Conservation (phyloP, 2,329 filamentous ascomycete genomes). For the Calonectria crousiana region DNA sequence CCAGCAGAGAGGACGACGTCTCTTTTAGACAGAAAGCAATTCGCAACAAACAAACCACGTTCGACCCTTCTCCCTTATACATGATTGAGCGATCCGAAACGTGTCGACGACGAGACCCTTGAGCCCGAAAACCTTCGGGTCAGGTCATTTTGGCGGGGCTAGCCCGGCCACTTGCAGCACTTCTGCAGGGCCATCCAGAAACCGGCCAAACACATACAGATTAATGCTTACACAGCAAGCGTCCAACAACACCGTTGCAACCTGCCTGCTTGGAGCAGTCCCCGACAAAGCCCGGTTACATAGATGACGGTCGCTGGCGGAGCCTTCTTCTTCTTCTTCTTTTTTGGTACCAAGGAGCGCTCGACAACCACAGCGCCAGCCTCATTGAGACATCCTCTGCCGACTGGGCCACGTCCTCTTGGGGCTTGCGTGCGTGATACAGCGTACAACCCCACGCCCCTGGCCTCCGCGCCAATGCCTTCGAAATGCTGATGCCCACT, state of each 20-base stretch:
- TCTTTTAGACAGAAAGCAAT: not conserved
- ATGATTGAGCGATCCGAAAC: slow-evolving; percentile 4
- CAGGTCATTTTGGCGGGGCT: slow-evolving; percentile 39
- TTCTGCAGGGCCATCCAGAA: slow-evolving; percentile 1
- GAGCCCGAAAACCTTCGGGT: slow-evolving; percentile 43
- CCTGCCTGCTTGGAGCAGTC: not conserved
- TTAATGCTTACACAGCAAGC: not conserved
- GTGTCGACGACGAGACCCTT: slow-evolving; percentile 19
- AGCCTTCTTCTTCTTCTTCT: not conserved
- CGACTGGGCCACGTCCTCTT: no score
- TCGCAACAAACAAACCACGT: not conserved
- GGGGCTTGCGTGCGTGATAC: not conserved
- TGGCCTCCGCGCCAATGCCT: not conserved
- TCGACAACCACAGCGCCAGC: not conserved
- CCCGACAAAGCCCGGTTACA: not conserved
- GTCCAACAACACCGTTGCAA: not conserved
- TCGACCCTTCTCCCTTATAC: slow-evolving; percentile 33
- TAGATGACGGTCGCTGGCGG: not conserved
- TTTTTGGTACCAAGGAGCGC: no score
- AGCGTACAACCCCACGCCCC: not conserved
- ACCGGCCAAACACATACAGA: not conserved
- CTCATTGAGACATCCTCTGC: not conserved
- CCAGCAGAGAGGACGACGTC: not conserved
- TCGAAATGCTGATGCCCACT: not conserved
- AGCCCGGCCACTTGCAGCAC: not conserved